Percentiles rank a stretch among this genome's conserved stretches.
Conservation (phyloP, 2,329 filamentous ascomycete genomes). For the Monosporascus ibericus region DNA sequence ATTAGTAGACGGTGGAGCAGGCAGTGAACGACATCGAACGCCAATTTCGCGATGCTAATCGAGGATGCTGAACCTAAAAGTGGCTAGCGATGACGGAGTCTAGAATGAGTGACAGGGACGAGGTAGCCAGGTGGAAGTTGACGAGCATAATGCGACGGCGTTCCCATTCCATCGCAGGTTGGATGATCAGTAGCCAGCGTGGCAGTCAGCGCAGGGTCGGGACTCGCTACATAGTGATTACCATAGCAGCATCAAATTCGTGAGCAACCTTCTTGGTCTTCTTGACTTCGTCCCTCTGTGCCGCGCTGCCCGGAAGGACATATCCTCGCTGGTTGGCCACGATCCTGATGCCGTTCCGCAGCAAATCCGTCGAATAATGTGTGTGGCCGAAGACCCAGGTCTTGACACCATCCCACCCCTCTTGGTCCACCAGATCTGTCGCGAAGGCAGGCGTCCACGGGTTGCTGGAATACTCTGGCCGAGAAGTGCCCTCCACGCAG, state of each 20-base stretch:
- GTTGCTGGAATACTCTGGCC: constrained; percentile 40
- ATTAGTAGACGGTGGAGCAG: no score
- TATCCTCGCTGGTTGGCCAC: constrained; percentile 42
- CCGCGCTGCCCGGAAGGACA: constrained; percentile 18
- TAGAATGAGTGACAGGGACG: no score
- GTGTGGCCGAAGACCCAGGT: constrained; percentile 45
- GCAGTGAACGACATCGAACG: no score
- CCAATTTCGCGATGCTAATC: no score
- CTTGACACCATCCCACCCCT: constrained; percentile 27
- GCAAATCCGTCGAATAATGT: constrained; percentile 35
- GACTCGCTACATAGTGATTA: neutral
- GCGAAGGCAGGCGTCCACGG: constrained; percentile 31
- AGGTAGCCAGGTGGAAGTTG: no score
- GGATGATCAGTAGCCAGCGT: no score
- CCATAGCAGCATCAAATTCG: neutral
- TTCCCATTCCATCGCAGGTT: no score
- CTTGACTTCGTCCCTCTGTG: neutral
- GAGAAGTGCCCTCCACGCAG: constrained; percentile 39
- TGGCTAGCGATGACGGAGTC: no score
- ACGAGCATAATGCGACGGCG: no score
- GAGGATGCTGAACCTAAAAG: no score
- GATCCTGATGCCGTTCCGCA: constrained; percentile 27
- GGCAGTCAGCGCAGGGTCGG: no score
- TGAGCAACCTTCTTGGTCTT: neutral
- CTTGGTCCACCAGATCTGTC: constrained; percentile 18